Evolutionary conservation across 805 yeast species (phyloP).

Genomic region (Saturnispora serradocipensis): DNA sequence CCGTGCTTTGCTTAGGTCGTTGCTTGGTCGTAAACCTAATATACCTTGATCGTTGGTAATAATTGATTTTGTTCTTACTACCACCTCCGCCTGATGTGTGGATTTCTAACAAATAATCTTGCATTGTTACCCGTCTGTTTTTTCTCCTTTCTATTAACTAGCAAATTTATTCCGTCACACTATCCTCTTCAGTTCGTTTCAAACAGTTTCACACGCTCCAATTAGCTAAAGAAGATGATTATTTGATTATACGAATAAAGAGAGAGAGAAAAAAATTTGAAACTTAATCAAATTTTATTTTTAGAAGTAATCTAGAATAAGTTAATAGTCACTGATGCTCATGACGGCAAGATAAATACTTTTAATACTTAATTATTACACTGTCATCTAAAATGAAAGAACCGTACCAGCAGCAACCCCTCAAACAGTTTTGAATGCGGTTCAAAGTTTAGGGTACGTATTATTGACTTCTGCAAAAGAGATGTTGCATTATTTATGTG

Average conservation of each 20-base stretch:
- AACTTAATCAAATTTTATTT: background rate
- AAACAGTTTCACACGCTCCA: background rate
- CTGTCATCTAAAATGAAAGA: too few relatives aligned
- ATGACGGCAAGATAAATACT: background rate
- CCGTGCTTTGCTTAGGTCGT: background rate
- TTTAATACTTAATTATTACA: background rate
- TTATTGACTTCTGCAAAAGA: too few relatives aligned
- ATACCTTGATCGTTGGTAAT: background rate
- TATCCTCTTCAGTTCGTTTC: background rate
- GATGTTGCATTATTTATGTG: too few relatives aligned
- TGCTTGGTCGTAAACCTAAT: constrained; percentile 5
- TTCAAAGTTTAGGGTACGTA: too few relatives aligned
- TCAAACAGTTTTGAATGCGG: too few relatives aligned
- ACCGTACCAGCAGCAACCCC: too few relatives aligned
- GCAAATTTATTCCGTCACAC: background rate
- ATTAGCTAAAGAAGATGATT: background rate
- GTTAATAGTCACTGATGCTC: background rate
- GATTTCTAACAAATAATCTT: constrained; percentile 3
- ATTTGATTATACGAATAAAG: background rate
- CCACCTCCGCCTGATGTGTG: background rate
- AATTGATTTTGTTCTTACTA: background rate
- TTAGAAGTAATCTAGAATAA: background rate
- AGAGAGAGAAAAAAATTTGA: background rate
- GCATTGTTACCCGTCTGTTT: background rate
- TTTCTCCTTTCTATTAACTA: background rate